These are phyloP conservation scores for Diplodia corticola DNA, from an alignment of 2,329 filamentous ascomycete genomes.

Conservation along the genomic window DNA sequence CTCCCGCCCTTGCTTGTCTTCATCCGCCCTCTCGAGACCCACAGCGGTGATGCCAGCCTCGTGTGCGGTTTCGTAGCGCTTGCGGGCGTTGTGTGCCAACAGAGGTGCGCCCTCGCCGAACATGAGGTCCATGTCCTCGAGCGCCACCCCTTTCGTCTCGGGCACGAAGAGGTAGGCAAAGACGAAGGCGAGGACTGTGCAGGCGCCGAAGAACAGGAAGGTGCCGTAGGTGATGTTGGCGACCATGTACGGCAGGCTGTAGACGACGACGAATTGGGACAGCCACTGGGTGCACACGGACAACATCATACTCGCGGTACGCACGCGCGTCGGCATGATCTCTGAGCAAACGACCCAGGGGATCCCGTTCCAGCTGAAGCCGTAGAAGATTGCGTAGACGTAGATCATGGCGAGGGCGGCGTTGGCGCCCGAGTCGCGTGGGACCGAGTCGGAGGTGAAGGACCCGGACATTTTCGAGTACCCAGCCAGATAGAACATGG, in stretches of 20 bases:
- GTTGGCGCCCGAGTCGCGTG: slow-evolving; percentile 62
- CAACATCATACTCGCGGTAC: slow-evolving; percentile 68
- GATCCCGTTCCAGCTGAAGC: slow-evolving; percentile 63
- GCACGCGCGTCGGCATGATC: slow-evolving; percentile 66
- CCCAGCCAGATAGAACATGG: slow-evolving; percentile 71
- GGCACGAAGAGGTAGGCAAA: slow-evolving; percentile 69
- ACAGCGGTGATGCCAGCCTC: slow-evolving; percentile 23
- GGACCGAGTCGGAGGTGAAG: slow-evolving; percentile 52
- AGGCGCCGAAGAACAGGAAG: slow-evolving; percentile 68
- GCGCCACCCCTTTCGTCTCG: slow-evolving; percentile 65
- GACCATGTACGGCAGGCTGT: slow-evolving; percentile 68
- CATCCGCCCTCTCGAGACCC: slow-evolving; percentile 15
- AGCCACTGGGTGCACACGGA: slow-evolving; percentile 71
- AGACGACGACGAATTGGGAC: slow-evolving; percentile 72
- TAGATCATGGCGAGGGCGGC: slow-evolving; percentile 71
- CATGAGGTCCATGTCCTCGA: slow-evolving; percentile 67
- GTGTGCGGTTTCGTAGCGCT: slow-evolving; percentile 23
- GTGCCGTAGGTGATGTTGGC: slow-evolving; percentile 58
- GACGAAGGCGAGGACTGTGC: slow-evolving; percentile 64
- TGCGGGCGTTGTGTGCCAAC: slow-evolving; percentile 18
- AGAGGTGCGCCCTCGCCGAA: slow-evolving; percentile 49
- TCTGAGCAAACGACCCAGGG: slow-evolving; percentile 73
- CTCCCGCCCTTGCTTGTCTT: slow-evolving; percentile 6
- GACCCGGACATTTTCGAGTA: slow-evolving; percentile 64
- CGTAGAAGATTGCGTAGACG: slow-evolving; percentile 65